These are phyloP conservation scores for Trichoderma atroviride DNA, from an alignment of 2,329 filamentous ascomycete species.

Conservation along the genomic window DNA sequence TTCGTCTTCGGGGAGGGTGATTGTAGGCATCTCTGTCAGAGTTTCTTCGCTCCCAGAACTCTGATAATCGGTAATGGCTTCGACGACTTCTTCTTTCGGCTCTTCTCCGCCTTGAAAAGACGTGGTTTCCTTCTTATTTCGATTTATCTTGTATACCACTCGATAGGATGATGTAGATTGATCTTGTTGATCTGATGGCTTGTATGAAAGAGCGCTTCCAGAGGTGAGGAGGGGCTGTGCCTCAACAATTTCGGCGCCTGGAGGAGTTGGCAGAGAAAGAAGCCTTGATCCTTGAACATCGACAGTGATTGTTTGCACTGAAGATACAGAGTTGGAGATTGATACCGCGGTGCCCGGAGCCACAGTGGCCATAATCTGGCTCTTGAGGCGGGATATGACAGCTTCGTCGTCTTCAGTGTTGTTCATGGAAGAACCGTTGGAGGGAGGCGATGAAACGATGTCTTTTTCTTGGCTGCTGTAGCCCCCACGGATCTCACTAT, in stretches of 20 bases:
- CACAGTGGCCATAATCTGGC: slow-evolving; percentile 57
- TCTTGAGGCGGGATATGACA: slow-evolving; percentile 49
- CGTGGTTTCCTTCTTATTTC: slow-evolving; percentile 51
- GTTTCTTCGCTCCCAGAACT: slow-evolving; percentile 4
- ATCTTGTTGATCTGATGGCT: slow-evolving; percentile 31
- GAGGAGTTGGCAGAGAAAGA: slow-evolving; percentile 56
- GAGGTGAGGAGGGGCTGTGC: slow-evolving; percentile 39
- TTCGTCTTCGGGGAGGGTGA: neutral
- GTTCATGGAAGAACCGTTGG: neutral
- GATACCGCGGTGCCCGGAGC: slow-evolving; percentile 60
- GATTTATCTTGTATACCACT: slow-evolving; percentile 62
- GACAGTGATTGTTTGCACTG: slow-evolving; percentile 65
- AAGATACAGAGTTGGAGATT: slow-evolving; percentile 61
- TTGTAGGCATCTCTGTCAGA: slow-evolving; percentile 10
- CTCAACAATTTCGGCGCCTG: slow-evolving; percentile 62
- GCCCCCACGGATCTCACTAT: neutral
- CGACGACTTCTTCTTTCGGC: slow-evolving; percentile 34
- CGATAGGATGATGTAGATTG: slow-evolving; percentile 48
- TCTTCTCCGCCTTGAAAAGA: slow-evolving; percentile 43
- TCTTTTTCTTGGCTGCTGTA: neutral
- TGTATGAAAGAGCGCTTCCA: slow-evolving; percentile 19
- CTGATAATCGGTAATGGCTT: neutral
- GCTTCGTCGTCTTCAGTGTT: slow-evolving; percentile 46
- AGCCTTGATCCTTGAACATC: slow-evolving; percentile 59
- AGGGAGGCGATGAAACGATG: neutral